These are phyloP conservation scores for Trichoderma koningiopsis DNA, from an alignment of 2,329 filamentous ascomycete genomes.

Conservation along the genomic window DNA sequence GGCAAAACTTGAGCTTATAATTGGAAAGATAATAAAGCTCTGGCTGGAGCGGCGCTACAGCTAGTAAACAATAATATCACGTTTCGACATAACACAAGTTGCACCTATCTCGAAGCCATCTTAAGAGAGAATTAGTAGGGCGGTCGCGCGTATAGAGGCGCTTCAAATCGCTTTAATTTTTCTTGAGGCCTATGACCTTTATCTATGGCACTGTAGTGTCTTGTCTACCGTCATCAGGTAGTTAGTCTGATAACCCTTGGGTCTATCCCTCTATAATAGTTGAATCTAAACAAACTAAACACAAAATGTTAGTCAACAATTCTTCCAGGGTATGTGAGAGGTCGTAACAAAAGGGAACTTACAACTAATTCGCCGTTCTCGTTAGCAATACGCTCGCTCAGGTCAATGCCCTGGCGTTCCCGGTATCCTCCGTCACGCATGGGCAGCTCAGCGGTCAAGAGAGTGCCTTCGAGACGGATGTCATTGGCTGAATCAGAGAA, in stretches of 20 bases:
- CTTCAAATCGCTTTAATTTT: neutral
- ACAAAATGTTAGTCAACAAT: neutral
- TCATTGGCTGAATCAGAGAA: neutral
- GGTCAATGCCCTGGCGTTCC: slow-evolving; percentile 26
- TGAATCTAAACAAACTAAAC: neutral
- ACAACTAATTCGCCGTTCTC: slow-evolving; percentile 25
- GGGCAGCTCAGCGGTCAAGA: slow-evolving; percentile 16
- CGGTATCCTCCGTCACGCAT: slow-evolving; percentile 11
- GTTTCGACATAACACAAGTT: neutral
- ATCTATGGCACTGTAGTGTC: neutral
- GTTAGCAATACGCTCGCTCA: slow-evolving; percentile 27
- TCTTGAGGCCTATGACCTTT: neutral
- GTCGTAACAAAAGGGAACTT: neutral
- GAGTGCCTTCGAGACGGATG: neutral
- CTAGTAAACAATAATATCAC: neutral
- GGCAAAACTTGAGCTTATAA: neutral
- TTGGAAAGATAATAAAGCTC: neutral
- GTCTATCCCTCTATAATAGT: neutral
- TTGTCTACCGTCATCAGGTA: neutral
- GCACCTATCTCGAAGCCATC: neutral
- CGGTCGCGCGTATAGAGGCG: neutral
- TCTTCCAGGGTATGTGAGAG: too few relatives aligned
- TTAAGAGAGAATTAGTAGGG: neutral
- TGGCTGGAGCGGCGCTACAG: neutral
- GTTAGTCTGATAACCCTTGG: neutral